Evolutionary conservation across 345 rosid genomes (phyloP).

Genomic region (Brassica rapa): DNA sequence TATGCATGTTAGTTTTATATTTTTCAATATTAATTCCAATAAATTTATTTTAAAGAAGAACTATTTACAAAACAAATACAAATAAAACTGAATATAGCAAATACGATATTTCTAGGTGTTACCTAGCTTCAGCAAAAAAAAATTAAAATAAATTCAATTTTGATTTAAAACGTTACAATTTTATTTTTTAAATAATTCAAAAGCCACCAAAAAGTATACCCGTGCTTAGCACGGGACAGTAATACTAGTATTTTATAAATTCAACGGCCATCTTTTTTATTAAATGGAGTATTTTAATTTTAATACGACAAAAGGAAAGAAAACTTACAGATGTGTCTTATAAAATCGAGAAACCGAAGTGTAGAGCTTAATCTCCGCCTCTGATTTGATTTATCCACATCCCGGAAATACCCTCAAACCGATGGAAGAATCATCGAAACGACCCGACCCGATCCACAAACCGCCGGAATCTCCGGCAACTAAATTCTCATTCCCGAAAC

Average conservation of each 20-base stretch:
- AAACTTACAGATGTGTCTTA: not conserved
- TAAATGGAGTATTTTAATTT: not conserved
- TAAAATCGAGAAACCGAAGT: not conserved
- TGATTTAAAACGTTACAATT: too few relatives aligned
- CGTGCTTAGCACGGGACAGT: too few relatives aligned
- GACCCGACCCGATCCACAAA: conserved; percentile 33
- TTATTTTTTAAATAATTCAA: too few relatives aligned
- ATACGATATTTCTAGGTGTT: too few relatives aligned
- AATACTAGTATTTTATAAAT: not conserved
- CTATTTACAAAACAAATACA: too few relatives aligned
- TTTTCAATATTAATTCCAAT: too few relatives aligned
- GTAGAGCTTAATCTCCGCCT: not conserved
- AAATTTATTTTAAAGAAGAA: too few relatives aligned
- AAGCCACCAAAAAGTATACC: too few relatives aligned
- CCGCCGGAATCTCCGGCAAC: conserved; percentile 18
- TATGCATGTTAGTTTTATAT: too few relatives aligned
- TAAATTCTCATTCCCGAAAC: conserved; percentile 16
- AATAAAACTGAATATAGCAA: too few relatives aligned
- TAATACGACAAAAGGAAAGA: not conserved
- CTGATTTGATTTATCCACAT: not conserved
- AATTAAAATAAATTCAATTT: too few relatives aligned
- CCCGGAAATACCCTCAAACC: not conserved
- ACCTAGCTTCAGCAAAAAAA: too few relatives aligned
- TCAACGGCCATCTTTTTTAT: not conserved
- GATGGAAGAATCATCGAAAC: conserved; percentile 33